A percentile compares a stretch with the other conserved stretches of the same genome.
Evolutionary conservation across 179 eudicot genomes (phyloP).

Genomic region (Gypsophila paniculata): DNA sequence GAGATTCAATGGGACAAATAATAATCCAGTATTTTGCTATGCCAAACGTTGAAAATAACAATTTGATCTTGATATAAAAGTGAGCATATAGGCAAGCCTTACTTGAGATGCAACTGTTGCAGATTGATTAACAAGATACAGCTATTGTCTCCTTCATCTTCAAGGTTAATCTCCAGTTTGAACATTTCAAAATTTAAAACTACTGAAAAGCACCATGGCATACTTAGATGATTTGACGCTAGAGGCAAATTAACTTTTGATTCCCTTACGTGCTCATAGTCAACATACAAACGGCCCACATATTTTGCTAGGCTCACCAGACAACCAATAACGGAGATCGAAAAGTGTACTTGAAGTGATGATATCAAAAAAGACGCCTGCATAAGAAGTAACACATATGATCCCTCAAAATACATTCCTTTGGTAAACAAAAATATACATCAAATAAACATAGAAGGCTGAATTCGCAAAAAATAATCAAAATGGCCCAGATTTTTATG

Average conservation of each 20-base stretch:
- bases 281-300: conserved; percentile 30
- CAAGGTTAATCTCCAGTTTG: conserved; percentile 53
- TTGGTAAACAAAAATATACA: not conserved
- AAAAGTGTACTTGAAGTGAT: conserved; percentile 50
- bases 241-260: conserved; percentile 19
- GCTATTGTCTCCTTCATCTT: conserved; percentile 44
- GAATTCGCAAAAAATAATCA: too few relatives aligned
- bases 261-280: conserved; percentile 23
- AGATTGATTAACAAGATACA: conserved; percentile 41
- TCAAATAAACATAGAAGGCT: not conserved
- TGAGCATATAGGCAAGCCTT: conserved; percentile 22
- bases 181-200: conserved; percentile 40
- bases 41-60: not conserved
- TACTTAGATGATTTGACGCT: conserved; percentile 28
- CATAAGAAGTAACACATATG: conserved; percentile 17
- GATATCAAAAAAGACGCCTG: conserved; percentile 52
- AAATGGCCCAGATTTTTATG: not conserved
- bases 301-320: conserved; percentile 38
- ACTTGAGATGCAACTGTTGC: conserved; percentile 50
- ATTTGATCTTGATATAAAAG: not conserved
- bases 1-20: not conserved
- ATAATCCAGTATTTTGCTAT: not conserved
- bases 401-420: not conserved
- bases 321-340: conserved; percentile 48
- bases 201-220: conserved; percentile 40